Evolutionary conservation across 805 yeast species (phyloP).

Genomic region (Starmerella cellae): DNA sequence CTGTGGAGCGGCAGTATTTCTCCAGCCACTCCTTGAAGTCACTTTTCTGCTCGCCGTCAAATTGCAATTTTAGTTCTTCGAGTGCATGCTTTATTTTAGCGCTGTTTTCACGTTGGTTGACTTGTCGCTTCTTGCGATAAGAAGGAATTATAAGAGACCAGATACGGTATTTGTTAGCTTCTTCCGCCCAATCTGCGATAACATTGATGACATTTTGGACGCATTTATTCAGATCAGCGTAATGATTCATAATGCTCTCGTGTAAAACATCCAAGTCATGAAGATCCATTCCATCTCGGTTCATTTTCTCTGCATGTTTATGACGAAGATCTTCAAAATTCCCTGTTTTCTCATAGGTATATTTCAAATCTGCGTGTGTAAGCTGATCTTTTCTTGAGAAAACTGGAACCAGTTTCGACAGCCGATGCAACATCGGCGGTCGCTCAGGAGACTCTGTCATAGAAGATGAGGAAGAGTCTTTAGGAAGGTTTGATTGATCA

Average conservation of each 20-base stretch:
- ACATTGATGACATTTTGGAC: conserved; percentile 8
- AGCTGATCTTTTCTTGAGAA: background rate
- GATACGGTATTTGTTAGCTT: conserved; percentile 20
- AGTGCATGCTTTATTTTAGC: background rate
- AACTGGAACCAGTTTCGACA: background rate
- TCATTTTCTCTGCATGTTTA: background rate
- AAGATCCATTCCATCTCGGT: background rate
- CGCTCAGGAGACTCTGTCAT: background rate
- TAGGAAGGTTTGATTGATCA: background rate
- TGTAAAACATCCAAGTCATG: background rate
- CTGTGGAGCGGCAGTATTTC: background rate
- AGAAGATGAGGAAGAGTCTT: background rate
- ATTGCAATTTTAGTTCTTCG: background rate
- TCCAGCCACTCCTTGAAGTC: conserved; percentile 1
- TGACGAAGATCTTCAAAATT: background rate
- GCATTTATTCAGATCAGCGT: conserved; percentile 5
- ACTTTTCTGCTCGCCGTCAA: background rate
- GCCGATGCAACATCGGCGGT: background rate
- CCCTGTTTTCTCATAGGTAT: background rate
- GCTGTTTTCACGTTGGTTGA: background rate
- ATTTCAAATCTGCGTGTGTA: background rate
- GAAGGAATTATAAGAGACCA: conserved; percentile 11
- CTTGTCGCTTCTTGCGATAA: conserved; percentile 3
- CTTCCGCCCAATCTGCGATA: conserved; percentile 17
- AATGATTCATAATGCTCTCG: conserved; percentile 7